A percentile compares a stretch with the other conserved stretches of the same genome.
phyloP scores from a whole-genome alignment of 768 basidiomycete genomes.

The Leccinellum luteum region DNA sequence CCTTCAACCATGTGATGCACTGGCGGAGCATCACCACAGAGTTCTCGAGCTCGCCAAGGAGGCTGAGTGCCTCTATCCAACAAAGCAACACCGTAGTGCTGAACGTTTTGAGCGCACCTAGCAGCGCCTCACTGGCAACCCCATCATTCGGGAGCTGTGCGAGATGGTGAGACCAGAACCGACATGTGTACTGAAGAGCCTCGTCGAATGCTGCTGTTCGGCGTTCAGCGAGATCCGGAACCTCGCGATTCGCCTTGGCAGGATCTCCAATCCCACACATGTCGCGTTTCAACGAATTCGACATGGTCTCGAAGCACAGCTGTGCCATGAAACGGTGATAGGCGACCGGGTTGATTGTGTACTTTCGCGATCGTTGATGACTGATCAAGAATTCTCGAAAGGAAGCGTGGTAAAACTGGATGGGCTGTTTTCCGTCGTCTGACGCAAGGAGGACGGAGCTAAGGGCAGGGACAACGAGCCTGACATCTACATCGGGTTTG shows the following conservation, averaged over 20 bases:
- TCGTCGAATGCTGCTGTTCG: conserved; percentile 6
- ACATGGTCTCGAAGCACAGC: conserved; percentile 17
- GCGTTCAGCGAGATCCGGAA: conserved; percentile 12
- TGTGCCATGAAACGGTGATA: conserved; percentile 19
- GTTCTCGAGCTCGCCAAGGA: conserved; percentile 13
- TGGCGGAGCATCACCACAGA: conserved; percentile 14
- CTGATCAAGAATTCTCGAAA: conserved; percentile 19
- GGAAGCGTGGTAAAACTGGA: conserved; percentile 22
- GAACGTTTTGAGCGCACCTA: conserved; percentile 8
- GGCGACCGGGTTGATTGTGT: conserved; percentile 1
- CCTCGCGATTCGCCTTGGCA: conserved; percentile 11
- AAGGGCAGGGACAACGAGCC: conserved; percentile 19
- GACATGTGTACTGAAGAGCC: conserved; percentile 16
- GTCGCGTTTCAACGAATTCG: conserved; percentile 10
- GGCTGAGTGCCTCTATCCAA: conserved; percentile 17
- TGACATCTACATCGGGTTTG: conserved; percentile 15
- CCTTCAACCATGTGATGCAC: conserved; percentile 13
- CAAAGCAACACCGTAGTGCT: conserved; percentile 8
- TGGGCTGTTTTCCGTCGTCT: conserved; percentile 9
- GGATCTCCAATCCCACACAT: conserved; percentile 18
- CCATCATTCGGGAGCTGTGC: conserved; percentile 12
- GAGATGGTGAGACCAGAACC: conserved; percentile 18
- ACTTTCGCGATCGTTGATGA: conserved; percentile 13
- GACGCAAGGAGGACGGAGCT: conserved; percentile 16
- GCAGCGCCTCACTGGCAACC: conserved; percentile 1